These are phyloP conservation scores for Tolypocladium capitatum DNA, from an alignment of 2,329 filamentous ascomycete species.

Conservation along the genomic window DNA sequence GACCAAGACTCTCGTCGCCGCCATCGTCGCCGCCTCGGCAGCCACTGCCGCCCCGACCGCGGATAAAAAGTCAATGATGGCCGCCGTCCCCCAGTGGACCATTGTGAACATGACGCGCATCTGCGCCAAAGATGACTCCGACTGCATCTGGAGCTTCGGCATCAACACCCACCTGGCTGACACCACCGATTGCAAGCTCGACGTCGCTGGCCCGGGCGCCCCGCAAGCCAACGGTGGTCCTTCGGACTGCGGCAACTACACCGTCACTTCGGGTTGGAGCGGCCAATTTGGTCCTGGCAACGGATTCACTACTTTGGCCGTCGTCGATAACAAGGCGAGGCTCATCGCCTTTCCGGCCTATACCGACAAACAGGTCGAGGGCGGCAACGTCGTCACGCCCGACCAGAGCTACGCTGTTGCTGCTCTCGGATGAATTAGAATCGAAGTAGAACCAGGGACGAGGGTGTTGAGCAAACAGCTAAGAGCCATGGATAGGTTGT, in stretches of 20 bases:
- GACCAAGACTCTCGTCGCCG: conserved; percentile 23
- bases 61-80: conserved; percentile 25
- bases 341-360: conserved; percentile 40
- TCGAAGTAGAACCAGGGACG: not conserved
- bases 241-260: conserved; percentile 33
- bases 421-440: not conserved
- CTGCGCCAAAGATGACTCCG: conserved; percentile 24
- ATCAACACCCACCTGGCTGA: conserved; percentile 23
- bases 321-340: conserved; percentile 28
- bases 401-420: conserved; percentile 31
- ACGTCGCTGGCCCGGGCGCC: conserved; percentile 16
- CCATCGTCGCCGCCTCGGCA: conserved; percentile 21
- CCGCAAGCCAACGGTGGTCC: conserved; percentile 26
- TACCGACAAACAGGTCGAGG: conserved; percentile 34
- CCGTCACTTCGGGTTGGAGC: conserved; percentile 40
- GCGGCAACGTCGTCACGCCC: conserved; percentile 31
- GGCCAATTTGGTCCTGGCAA: conserved; percentile 37
- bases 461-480: not conserved
- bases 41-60: conserved; percentile 21
- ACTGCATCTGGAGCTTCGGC: conserved; percentile 30
- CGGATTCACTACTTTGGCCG: conserved; percentile 40
- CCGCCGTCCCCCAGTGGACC: conserved; percentile 25
- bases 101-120: conserved; percentile 25
- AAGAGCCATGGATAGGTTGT: too few relatives aligned
- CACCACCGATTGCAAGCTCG: conserved; percentile 9